Percentiles rank a stretch among this genome's conserved stretches.
phyloP scores from a whole-genome alignment of 1,284 basidiomycete genomes.

The Erythrobasidium hasegawianum region DNA sequence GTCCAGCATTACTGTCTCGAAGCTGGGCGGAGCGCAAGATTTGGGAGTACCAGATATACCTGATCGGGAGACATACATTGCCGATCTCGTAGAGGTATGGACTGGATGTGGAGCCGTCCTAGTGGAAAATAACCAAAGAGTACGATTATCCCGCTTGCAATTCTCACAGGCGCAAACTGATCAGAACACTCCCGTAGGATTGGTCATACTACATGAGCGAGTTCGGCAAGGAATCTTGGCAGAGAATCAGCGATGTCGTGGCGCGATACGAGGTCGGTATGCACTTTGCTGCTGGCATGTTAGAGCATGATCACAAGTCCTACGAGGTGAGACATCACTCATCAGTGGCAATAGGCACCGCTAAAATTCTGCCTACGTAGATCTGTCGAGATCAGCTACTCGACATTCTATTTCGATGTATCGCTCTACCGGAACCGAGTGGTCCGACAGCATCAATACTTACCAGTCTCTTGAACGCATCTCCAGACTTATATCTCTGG shows the following conservation, averaged over 20 bases:
- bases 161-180: background rate
- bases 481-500: conserved; percentile 7
- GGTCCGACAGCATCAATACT: conserved; percentile 42
- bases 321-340: conserved; percentile 56
- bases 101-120: conserved; percentile 66
- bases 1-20: conserved; percentile 52
- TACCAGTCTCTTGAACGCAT: conserved; percentile 53
- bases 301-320: conserved; percentile 61
- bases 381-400: conserved; percentile 58
- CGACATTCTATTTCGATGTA: conserved; percentile 58
- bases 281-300: conserved; percentile 64
- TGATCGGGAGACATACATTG: conserved; percentile 49
- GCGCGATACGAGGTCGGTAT: conserved; percentile 64
- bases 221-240: conserved; percentile 61
- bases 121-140: conserved; percentile 60
- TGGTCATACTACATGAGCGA: conserved; percentile 64
- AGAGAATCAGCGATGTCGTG: conserved; percentile 57
- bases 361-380: conserved; percentile 48
- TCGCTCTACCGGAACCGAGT: conserved; percentile 57
- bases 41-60: conserved; percentile 45
- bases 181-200: conserved; percentile 51
- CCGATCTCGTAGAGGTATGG: conserved; percentile 71
- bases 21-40: conserved; percentile 34
- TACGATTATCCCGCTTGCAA: conserved; percentile 45
- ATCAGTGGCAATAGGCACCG: background rate